Evolutionary conservation across 306 rosid species (phyloP), one percentile per base, ranked within the genome.

Genomic region (Sicyos edulis): DNA sequence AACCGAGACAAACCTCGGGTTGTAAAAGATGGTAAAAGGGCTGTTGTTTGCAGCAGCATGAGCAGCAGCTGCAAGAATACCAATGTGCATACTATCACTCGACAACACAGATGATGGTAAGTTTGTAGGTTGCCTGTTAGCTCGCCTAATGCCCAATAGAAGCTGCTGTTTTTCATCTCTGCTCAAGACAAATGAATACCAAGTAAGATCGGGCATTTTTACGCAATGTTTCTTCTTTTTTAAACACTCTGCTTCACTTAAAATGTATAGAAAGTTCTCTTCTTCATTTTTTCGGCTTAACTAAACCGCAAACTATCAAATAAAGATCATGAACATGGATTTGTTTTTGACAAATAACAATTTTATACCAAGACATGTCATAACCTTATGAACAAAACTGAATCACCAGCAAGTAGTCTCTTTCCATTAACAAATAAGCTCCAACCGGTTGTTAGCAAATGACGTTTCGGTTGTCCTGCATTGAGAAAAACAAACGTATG

Each of bases 381-480:
- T 54, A 70, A 92, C 99, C 99, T 84, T 60, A 93, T 91, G 79
- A 93, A 91, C 64, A 93, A 77, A 74, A 93, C 99, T 29, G 99
- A 89, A 75, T 93, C 99, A 5, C 99, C 99, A 24, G 99, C 95
- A 26, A 86, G 87, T 51, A 93, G 95, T 82, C 89, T 89, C 82
- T 93, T 93, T 70, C 97, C 97, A 50, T 96, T 85, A 60, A 93
- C 93, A 79, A 93, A 93, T 26, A 93, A 81, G 76, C 99, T 93
- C 99, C 99, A 93, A 16, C 99, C 99, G 1, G 99, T 93, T 4
- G 99, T 93, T 73, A 93, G 95, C 83, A 93, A 85, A 84, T 93
- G 99, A 4, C 99, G 96, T 63, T 93, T 93, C 10, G 99, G 99
- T 88, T 93, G 97, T 54, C 99, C 99, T 93, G 74, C 75, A 72